Percentiles rank a stretch among this genome's conserved stretches.
phyloP scores from a whole-genome alignment of 106 monocot genomes.

The Apostasia shenzhenica region DNA sequence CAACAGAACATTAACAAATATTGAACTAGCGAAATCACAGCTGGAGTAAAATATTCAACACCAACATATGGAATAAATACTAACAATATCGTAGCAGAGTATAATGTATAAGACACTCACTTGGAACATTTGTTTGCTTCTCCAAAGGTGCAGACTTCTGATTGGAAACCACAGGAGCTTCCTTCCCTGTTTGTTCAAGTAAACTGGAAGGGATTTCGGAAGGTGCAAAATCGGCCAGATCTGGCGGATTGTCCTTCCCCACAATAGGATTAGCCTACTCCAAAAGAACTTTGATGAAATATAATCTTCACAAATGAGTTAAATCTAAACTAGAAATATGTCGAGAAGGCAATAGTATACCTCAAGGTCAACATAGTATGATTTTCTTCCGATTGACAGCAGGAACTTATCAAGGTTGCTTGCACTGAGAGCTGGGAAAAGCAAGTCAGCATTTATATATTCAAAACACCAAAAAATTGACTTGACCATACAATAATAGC shows the following conservation, averaged over 20 bases:
- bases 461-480: too few species aligned
- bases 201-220: constrained; percentile 25
- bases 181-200: constrained; percentile 22
- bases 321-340: not conserved
- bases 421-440: constrained; percentile 53
- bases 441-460: not conserved
- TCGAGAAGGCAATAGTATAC: constrained; percentile 22
- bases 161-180: constrained; percentile 12
- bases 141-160: constrained; percentile 19
- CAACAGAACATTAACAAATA: too few species aligned
- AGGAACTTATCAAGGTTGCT: constrained; percentile 81
- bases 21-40: too few species aligned
- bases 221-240: constrained; percentile 77
- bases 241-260: constrained; percentile 91
- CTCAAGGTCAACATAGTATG: constrained; percentile 88
- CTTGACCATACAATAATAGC: too few species aligned
- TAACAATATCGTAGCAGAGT: too few species aligned
- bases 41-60: too few species aligned
- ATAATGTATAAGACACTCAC: not conserved
- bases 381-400: constrained; percentile 60
- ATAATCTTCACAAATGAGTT: not conserved
- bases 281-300: constrained; percentile 4
- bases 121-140: constrained; percentile 9
- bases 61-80: too few species aligned
- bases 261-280: constrained; percentile 53